Evolutionary conservation across 805 yeast genomes (phyloP).

Genomic region (Wickerhamomyces xylosicus): DNA sequence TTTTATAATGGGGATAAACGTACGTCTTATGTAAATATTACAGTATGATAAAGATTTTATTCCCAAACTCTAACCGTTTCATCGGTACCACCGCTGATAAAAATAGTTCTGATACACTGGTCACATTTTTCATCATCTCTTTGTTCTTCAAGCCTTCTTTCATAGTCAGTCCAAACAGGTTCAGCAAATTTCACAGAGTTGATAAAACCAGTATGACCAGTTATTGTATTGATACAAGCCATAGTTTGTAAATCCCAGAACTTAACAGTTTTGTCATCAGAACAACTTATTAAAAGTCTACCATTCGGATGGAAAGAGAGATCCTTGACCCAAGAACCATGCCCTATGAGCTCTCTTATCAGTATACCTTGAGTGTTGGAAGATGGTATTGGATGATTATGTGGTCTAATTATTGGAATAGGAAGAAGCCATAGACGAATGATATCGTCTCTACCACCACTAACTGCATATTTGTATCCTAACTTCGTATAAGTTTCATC

Average conservation of each 20-base stretch:
- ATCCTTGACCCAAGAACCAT: conserved; percentile 78
- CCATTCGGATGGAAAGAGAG: conserved; percentile 70
- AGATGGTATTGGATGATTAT: conserved; percentile 46
- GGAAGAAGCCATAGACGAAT: conserved; percentile 75
- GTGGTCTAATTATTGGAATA: conserved; percentile 45
- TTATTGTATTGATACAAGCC: conserved; percentile 40
- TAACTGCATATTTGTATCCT: conserved; percentile 64
- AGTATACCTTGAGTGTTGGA: conserved; percentile 51
- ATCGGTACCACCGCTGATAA: conserved; percentile 93
- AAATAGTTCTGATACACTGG: conserved; percentile 49
- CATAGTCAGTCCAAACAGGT: conserved; percentile 23
- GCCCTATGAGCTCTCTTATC: conserved; percentile 55
- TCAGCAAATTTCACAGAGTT: conserved; percentile 49
- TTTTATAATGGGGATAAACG: too few species aligned
- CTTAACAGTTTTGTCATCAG: conserved; percentile 71
- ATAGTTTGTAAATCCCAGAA: conserved; percentile 62
- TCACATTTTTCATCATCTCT: conserved; percentile 24
- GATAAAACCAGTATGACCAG: conserved; percentile 69
- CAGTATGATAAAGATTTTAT: too few species aligned
- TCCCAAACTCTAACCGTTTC: conserved; percentile 87
- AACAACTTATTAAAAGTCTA: conserved; percentile 51
- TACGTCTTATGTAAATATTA: too few species aligned
- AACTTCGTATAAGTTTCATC: conserved; percentile 23
- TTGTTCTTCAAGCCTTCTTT: conserved; percentile 11
- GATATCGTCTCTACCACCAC: conserved; percentile 72